Evolutionary conservation across 2,329 filamentous ascomycete species (phyloP), one percentile per base, ranked within the genome.

Genomic region (Albifimbria verrucaria): DNA sequence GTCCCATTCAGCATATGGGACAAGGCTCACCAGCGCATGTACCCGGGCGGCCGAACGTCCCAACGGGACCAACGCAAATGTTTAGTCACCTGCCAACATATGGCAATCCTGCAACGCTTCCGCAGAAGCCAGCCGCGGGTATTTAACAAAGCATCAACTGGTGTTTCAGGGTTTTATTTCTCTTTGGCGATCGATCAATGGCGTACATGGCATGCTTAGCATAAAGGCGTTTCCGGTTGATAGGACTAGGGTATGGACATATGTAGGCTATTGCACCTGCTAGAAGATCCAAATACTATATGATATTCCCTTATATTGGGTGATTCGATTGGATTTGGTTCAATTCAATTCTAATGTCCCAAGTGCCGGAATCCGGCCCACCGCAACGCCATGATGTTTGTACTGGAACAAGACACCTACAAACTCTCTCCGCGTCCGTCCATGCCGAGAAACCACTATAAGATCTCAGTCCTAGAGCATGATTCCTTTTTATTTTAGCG

Each of bases 81-180:
- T 83, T 77, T 60, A 77, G 73, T 55, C 79, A 82, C 60, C 68
- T 85, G 57, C 80, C 71, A 20, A 68, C 79, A 43, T 85, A 83
- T 59, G 81, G 81, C 58, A 85, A 85, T 65, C 81, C 81, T 53
- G 80, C 81, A 26, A 79, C 79, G 26, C 65, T 85, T 64, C 81
- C 81, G 55, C 81, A 84, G 64, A 84, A 84, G 69, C 81, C 81
- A 54, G 71, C 77, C 28, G 74, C 76, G 54, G 76, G 74, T 62
- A 72, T 77, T 61, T 77, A 75, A 62, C 57, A 59, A 58, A 63
- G 62, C 63, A 70, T 67, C 59, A 58, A 49, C 57, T 52, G 61
- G 61, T 67, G 60, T 66, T 66, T 48, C 24, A 39, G 32, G 32
- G 32, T n/a, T 39, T 39, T n/a, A 17, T 39, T 39, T 39, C 12